phyloP scores from a whole-genome alignment of 345 rosid genomes.

The Linum lewisii region DNA sequence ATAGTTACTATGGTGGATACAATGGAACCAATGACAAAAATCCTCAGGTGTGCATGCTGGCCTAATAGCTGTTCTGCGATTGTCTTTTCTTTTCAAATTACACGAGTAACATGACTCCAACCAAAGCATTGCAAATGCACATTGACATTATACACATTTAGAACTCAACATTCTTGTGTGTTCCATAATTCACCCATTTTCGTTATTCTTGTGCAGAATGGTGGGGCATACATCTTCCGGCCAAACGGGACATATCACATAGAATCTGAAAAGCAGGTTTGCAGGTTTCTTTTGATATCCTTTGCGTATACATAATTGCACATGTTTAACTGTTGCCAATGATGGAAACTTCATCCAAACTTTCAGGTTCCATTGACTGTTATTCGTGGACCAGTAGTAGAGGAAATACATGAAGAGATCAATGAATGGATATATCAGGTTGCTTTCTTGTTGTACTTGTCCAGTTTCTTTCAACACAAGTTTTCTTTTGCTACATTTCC shows the following conservation, averaged over 20 bases:
- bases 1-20: slow-evolving; percentile 3
- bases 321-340: neutral
- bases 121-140: neutral
- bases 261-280: slow-evolving; percentile 12
- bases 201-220: neutral
- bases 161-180: neutral
- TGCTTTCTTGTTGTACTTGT: neutral
- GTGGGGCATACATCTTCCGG: slow-evolving; percentile 5
- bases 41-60: neutral
- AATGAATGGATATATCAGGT: slow-evolving; percentile 9
- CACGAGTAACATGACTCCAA: neutral
- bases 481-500: slow-evolving; percentile 3
- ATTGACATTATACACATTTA: neutral
- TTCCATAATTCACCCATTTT: neutral
- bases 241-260: slow-evolving; percentile 8
- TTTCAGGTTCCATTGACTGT: slow-evolving; percentile 5
- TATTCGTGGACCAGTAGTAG: neutral
- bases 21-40: slow-evolving; percentile 27
- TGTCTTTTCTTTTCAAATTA: neutral
- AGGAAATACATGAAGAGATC: slow-evolving; percentile 3
- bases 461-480: slow-evolving; percentile 6
- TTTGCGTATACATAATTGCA: neutral
- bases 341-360: neutral
- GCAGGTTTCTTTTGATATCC: slow-evolving; percentile 2
- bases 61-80: neutral